phyloP scores from a whole-genome alignment of 2,329 filamentous ascomycete species.

The Xylariomycetidae sp. region DNA sequence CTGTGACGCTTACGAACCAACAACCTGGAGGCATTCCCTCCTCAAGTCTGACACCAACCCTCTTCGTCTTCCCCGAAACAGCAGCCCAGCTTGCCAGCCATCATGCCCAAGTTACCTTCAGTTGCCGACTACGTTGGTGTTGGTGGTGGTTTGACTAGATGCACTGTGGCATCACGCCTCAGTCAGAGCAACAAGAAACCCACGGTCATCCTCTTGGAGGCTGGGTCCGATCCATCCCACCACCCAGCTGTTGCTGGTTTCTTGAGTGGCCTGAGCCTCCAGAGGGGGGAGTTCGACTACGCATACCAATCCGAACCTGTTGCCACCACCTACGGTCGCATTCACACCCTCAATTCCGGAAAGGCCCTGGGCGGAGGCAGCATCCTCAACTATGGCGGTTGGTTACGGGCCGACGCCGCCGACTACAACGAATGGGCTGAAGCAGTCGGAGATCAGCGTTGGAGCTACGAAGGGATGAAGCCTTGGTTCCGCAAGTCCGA shows the following conservation, averaged over 20 bases:
- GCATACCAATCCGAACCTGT: slow-evolving; percentile 18
- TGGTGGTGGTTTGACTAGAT: slow-evolving; percentile 20
- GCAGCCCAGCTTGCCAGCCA: too few species aligned
- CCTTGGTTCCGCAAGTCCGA: slow-evolving; percentile 38
- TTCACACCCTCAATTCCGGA: slow-evolving; percentile 14
- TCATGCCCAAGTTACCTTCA: too few species aligned
- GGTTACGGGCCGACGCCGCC: slow-evolving; percentile 18
- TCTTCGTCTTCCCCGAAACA: too few species aligned
- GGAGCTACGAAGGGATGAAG: slow-evolving; percentile 38
- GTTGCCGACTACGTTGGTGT: slow-evolving; percentile 21
- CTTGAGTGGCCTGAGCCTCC: slow-evolving; percentile 16
- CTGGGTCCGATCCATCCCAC: slow-evolving; percentile 16
- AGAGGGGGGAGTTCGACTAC: slow-evolving; percentile 17
- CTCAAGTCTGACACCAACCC: too few species aligned
- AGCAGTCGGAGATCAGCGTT: slow-evolving; percentile 22
- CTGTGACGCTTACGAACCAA: too few species aligned
- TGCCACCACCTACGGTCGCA: slow-evolving; percentile 8
- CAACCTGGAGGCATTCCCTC: too few species aligned
- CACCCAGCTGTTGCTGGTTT: slow-evolving; percentile 14
- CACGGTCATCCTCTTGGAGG: slow-evolving; percentile 18
- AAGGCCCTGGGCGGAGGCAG: slow-evolving; percentile 21
- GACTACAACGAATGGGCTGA: slow-evolving; percentile 22
- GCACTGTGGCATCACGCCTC: slow-evolving; percentile 19
- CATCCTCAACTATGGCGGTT: slow-evolving; percentile 21
- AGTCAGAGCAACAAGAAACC: slow-evolving; percentile 13